Conservation (phyloP, 2,329 filamentous ascomycete genomes). For the Fusarium sambucinum region DNA sequence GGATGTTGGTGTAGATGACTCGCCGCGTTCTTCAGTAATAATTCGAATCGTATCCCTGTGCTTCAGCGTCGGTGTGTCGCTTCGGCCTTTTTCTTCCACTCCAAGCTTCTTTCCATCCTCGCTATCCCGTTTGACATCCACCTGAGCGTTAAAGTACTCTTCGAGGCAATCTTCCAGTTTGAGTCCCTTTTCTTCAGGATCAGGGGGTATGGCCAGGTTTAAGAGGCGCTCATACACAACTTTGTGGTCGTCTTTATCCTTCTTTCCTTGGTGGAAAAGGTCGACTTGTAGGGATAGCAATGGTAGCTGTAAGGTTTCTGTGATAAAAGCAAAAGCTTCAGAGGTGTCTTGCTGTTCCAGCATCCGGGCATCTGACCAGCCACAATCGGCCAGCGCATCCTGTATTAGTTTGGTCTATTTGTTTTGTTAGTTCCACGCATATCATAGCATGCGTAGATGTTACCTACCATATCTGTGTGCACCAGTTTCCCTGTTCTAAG, state of each 20-base stretch:
- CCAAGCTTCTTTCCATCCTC: conserved; percentile 63
- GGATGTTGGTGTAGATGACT: conserved; percentile 51
- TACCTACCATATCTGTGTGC: conserved; percentile 80
- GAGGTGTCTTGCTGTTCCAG: conserved; percentile 94
- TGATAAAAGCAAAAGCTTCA: conserved; percentile 95
- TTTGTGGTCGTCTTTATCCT: conserved; percentile 90
- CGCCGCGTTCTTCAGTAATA: conserved; percentile 51
- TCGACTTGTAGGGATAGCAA: conserved; percentile 93
- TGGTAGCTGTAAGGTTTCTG: conserved; percentile 87
- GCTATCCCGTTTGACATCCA: conserved; percentile 85
- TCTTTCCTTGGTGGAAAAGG: conserved; percentile 90
- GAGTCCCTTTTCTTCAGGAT: conserved; percentile 76
- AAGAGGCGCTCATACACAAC: conserved; percentile 91
- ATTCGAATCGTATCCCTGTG: conserved; percentile 52
- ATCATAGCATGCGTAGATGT: neutral
- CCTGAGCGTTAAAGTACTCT: conserved; percentile 92
- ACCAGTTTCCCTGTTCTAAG: conserved; percentile 87
- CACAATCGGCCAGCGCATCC: conserved; percentile 83
- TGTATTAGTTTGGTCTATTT: conserved; percentile 83
- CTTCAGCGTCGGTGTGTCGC: conserved; percentile 44
- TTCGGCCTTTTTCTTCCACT: conserved; percentile 46
- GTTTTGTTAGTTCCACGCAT: conserved; percentile 44
- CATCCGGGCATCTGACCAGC: conserved; percentile 83
- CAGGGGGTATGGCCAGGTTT: conserved; percentile 88
- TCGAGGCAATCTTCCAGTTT: conserved; percentile 93